These are phyloP conservation scores for Aspergillus mulundensis DNA, from an alignment of 495 filamentous ascomycete genomes.

Conservation along the genomic window DNA sequence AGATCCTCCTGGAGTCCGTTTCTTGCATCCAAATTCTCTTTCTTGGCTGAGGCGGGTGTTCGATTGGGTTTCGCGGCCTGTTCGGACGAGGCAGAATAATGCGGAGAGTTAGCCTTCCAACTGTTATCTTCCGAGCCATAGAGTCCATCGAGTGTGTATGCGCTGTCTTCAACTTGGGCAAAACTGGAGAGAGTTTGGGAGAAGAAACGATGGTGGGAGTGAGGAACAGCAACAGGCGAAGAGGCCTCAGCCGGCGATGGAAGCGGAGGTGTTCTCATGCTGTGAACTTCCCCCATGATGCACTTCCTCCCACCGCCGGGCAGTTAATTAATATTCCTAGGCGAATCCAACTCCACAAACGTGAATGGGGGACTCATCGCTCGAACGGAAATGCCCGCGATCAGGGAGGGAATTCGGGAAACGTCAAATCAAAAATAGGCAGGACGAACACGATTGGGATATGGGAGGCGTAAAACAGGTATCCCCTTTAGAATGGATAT, in stretches of 20 bases:
- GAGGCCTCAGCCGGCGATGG: constrained; percentile 41
- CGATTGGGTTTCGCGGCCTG: constrained; percentile 19
- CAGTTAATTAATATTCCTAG: constrained; percentile 32
- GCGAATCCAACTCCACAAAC: constrained; percentile 32
- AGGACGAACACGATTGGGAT: background rate
- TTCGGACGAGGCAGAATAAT: constrained; percentile 16
- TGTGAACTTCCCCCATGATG: constrained; percentile 39
- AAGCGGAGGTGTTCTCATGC: constrained; percentile 40
- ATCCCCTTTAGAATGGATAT: background rate
- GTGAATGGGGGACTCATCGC: constrained; percentile 32
- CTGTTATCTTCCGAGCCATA: constrained; percentile 17
- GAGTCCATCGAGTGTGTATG: constrained; percentile 20
- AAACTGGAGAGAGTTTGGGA: constrained; percentile 25
- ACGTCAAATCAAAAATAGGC: constrained; percentile 1
- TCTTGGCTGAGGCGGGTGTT: constrained; percentile 11
- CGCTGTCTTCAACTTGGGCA: constrained; percentile 18
- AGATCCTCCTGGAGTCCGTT: constrained; percentile 30
- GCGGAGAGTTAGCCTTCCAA: constrained; percentile 25
- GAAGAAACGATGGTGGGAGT: constrained; percentile 26
- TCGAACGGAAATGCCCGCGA: constrained; percentile 29
- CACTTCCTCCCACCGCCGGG: constrained; percentile 33
- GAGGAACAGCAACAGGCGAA: constrained; percentile 27
- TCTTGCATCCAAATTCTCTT: constrained; percentile 26
- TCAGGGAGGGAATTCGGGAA: constrained; percentile 5
- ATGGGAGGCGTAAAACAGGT: background rate